Conservation (phyloP, 23 red algal genomes). For the Pyropia yezoensis region DNA sequence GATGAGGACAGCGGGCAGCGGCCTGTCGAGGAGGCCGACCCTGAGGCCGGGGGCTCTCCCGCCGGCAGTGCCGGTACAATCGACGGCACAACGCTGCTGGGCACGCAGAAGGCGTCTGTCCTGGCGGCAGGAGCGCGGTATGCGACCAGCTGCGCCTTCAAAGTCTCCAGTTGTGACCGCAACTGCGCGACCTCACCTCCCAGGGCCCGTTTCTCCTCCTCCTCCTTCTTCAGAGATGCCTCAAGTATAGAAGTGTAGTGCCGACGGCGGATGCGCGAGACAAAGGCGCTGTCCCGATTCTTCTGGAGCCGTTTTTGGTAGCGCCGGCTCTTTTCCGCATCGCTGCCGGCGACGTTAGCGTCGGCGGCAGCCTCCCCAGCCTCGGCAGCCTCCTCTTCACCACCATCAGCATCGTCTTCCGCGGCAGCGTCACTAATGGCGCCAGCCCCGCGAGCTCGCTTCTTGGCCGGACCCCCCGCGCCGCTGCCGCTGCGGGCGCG, state of each 20-base stretch:
- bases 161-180: not conserved
- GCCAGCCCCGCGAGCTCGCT: no score
- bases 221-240: not conserved
- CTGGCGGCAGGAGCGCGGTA: no score
- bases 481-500: no score
- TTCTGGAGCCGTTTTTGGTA: constrained; percentile 3
- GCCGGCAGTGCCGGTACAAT: no score
- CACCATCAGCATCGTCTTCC: not conserved
- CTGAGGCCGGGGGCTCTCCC: no score
- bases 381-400: constrained; percentile 2
- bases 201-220: not conserved
- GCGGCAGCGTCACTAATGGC: not conserved
- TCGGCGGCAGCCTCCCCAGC: not conserved
- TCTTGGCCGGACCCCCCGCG: no score
- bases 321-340: not conserved
- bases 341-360: not conserved
- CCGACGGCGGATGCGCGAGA: constrained; percentile 2
- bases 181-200: not conserved
- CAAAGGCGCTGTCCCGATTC: constrained; percentile 5
- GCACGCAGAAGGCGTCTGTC: no score
- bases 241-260: constrained; percentile 1
- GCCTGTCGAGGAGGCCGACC: no score
- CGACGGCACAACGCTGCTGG: no score
- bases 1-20: no score
- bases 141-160: not conserved